Evolutionary conservation across 2,329 filamentous ascomycete species (phyloP).

Genomic region (Paecilomyces dactylethromorphus): DNA sequence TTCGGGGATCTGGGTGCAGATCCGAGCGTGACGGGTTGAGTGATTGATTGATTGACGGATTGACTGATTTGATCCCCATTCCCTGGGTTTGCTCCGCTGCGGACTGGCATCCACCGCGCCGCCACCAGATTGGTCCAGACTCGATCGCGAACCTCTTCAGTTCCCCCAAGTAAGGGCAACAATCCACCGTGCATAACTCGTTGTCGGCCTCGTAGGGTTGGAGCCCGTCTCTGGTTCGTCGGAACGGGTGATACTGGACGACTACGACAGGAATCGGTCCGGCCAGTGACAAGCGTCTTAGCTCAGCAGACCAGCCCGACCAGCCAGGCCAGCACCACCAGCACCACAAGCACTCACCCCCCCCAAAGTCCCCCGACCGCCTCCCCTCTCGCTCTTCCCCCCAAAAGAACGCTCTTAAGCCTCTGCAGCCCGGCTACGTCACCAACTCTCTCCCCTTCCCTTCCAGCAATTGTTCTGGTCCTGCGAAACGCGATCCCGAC

Average conservation of each 20-base stretch:
- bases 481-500: background rate
- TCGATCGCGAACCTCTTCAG: background rate
- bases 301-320: conserved; percentile 1
- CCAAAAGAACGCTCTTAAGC: conserved; percentile 16
- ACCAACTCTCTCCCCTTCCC: conserved; percentile 10
- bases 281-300: background rate
- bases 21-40: background rate
- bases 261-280: background rate
- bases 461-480: background rate
- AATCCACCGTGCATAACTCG: background rate
- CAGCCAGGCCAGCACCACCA: no score
- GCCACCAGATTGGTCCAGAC: background rate
- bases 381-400: conserved; percentile 22
- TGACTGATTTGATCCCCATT: no score
- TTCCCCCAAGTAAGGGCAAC: background rate
- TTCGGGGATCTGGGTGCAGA: background rate
- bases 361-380: background rate
- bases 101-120: background rate
- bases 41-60: no score
- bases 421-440: conserved; percentile 31
- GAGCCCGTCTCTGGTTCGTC: background rate
- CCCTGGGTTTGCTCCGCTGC: background rate
- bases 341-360: no score
- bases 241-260: no score
- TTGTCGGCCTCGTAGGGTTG: background rate